Evolutionary conservation across 2,329 filamentous ascomycete species (phyloP).

Genomic region (Laburnicola sp.): DNA sequence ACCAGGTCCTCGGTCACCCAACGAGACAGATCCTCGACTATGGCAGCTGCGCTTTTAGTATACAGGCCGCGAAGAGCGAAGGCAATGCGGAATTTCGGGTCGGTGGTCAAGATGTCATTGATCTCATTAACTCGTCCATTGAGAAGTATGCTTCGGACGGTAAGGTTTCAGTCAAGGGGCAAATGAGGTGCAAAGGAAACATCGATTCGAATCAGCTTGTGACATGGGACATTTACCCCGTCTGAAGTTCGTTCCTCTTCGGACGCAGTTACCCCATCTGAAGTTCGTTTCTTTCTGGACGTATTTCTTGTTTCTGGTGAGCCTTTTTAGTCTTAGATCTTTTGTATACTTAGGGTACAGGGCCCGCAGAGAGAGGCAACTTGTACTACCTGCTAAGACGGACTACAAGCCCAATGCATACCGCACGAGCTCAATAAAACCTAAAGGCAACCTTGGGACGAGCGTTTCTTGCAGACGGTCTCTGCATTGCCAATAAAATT

Average conservation of each 20-base stretch:
- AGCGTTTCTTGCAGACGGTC: neutral
- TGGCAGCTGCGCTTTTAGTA: constrained; percentile 3
- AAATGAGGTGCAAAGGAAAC: constrained; percentile 7
- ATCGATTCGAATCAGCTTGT: neutral
- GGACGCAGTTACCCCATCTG: no score
- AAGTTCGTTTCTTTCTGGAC: no score
- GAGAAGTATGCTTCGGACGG: constrained; percentile 7
- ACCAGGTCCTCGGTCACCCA: neutral
- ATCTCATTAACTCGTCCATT: constrained; percentile 8
- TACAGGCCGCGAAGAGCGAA: constrained; percentile 1
- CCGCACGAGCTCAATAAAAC: neutral
- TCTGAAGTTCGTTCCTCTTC: no score
- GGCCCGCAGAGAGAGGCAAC: neutral
- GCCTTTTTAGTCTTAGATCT: no score
- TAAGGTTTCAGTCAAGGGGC: constrained; percentile 6
- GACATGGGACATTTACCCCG: no score
- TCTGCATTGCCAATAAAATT: neutral
- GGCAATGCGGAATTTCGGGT: constrained; percentile 6
- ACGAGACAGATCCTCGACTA: constrained; percentile 4
- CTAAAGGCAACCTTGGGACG: neutral
- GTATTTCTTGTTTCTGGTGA: no score
- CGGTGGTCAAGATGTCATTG: constrained; percentile 9
- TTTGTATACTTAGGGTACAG: no score
- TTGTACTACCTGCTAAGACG: constrained; percentile 6
- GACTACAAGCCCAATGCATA: neutral